Evolutionary conservation across 2,329 filamentous ascomycete species (phyloP).

Genomic region (Claviceps monticola): DNA sequence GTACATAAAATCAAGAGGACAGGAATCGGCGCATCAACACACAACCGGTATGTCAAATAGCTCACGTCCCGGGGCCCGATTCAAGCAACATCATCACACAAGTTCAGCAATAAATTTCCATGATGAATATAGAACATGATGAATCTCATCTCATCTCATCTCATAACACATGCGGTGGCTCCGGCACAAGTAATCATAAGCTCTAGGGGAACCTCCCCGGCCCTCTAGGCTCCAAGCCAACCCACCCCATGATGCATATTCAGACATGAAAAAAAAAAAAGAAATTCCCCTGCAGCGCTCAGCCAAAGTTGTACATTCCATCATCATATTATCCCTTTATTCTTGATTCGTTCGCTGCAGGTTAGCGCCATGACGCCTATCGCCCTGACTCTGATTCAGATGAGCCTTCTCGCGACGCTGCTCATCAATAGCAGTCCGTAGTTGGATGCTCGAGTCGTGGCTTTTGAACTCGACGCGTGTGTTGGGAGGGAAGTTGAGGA

Average conservation of each 20-base stretch:
- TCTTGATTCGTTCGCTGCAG: constrained; percentile 20
- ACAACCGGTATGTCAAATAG: too few relatives aligned
- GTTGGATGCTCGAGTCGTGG: constrained; percentile 90
- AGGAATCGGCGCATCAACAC: too few relatives aligned
- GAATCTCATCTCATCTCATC: too few relatives aligned
- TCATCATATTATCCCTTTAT: constrained; percentile 7
- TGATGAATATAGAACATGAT: too few relatives aligned
- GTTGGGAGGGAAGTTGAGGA: constrained; percentile 73
- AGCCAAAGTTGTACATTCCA: neutral
- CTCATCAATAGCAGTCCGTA: constrained; percentile 81
- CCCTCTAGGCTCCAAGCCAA: neutral
- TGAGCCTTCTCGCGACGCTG: constrained; percentile 71
- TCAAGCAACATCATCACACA: too few relatives aligned
- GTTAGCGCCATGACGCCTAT: constrained; percentile 22
- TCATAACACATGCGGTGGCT: too few relatives aligned
- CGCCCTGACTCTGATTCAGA: constrained; percentile 27
- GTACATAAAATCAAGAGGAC: too few relatives aligned
- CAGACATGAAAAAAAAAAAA: neutral
- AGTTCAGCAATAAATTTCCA: too few relatives aligned
- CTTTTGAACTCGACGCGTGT: constrained; percentile 92
- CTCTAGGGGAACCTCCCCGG: too few relatives aligned
- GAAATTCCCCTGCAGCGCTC: neutral
- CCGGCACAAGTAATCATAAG: too few relatives aligned
- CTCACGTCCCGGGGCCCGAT: too few relatives aligned
- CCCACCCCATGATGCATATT: neutral